Evolutionary conservation across 108 stramenopile genomes (phyloP), one percentile per base, ranked within the genome.

Genomic region (Aurantiochytrium sp.): DNA sequence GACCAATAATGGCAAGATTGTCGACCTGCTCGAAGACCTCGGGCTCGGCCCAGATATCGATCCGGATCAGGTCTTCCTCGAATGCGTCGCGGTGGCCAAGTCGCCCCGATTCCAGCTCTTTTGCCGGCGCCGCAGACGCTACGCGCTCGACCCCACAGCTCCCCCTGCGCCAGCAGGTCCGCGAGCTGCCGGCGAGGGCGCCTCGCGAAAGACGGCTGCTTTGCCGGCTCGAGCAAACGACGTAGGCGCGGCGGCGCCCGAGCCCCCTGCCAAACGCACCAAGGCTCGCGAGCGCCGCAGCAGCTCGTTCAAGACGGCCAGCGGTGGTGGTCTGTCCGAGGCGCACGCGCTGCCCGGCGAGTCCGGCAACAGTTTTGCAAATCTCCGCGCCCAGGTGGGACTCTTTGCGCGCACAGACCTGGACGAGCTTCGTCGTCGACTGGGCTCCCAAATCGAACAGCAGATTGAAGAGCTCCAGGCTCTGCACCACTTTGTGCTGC

Each of bases 61-160:
- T 48, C 21, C 27, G 24, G 12, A 12, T 12, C 6, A 41, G 21
- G 73, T 81, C 0, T 6, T 81, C 27, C 73, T 81, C 0, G 36
- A 81, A 2, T 81, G 73, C 39, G 39, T 81, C 1, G 73, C 73
- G 27, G 32, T 41, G 6, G 42, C 45, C 30, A 6, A 48, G 24
- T 81, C 73, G 6, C 73, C 73, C 6, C 42, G 12, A 81, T 81
- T 81, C 2, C 73, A 81, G 45, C 45, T 81, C 42, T 81, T 81
- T 30, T 81, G 73, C 32, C 73, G 73, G 12, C 12, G 73, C 12
- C 39, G 73, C n/a, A 22, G 73, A 48, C 73, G 73, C 21, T 81
- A 27, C 73, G 6, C 39, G 45, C n/a, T 81, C 10, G 73, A 41
- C 32, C 73, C 59, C 15, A 65, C 12, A 17, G 36, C 73, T 22